phyloP scores from a whole-genome alignment of 306 rosid genomes.

The Casuarina cunninghamiana region DNA sequence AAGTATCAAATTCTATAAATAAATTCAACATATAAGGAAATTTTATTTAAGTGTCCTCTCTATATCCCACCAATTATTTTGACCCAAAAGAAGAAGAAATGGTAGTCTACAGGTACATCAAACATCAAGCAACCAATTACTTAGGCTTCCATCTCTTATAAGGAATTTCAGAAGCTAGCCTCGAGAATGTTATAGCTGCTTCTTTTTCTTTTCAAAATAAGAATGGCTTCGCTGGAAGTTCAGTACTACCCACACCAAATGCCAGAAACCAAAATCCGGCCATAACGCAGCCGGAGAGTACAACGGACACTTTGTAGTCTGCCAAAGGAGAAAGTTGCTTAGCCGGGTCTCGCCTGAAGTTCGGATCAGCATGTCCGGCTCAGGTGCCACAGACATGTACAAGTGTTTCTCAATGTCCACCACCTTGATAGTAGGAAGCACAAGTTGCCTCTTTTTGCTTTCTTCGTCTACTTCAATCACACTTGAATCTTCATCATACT shows the following conservation, averaged over 20 bases:
- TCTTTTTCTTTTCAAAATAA: slow-evolving; percentile 65
- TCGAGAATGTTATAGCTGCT: slow-evolving; percentile 20
- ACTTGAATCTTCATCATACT: too few relatives aligned
- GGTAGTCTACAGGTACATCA: background rate
- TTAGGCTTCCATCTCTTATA: background rate
- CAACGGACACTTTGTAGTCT: slow-evolving; percentile 58
- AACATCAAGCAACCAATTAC: background rate
- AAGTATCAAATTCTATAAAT: too few relatives aligned
- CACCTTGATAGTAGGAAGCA: slow-evolving; percentile 43
- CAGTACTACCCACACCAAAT: slow-evolving; percentile 63
- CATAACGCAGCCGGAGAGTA: slow-evolving; percentile 68
- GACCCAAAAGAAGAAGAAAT: too few relatives aligned
- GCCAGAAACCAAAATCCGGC: slow-evolving; percentile 77
- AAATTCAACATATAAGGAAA: background rate
- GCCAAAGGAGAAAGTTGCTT: slow-evolving; percentile 86
- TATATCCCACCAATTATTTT: too few relatives aligned
- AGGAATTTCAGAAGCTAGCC: background rate
- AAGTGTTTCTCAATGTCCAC: slow-evolving; percentile 62
- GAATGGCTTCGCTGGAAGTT: slow-evolving; percentile 57
- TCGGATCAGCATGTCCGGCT: slow-evolving; percentile 67
- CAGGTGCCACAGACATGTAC: slow-evolving; percentile 80
- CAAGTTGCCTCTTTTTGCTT: slow-evolving; percentile 20
- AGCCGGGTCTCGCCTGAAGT: slow-evolving; percentile 68
- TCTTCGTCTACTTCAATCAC: slow-evolving; percentile 26
- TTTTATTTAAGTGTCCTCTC: too few relatives aligned